A percentile compares a stretch with the other conserved stretches of the same genome.
Evolutionary conservation across 495 filamentous ascomycete genomes (phyloP).

Genomic region (Stereocaulon alpinum): DNA sequence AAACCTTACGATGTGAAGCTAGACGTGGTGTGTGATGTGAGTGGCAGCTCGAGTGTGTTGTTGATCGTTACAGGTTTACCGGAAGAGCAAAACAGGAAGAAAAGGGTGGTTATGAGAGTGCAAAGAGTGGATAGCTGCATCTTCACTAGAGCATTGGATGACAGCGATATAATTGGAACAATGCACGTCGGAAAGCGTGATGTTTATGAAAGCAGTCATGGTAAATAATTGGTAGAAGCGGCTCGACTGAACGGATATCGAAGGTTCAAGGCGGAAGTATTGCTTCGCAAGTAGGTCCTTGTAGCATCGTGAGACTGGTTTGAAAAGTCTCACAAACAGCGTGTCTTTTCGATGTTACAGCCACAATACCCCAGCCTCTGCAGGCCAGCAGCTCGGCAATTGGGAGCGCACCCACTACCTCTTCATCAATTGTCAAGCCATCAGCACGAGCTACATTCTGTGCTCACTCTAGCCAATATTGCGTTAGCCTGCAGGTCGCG

Average conservation of each 20-base stretch:
- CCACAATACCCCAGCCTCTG: background rate
- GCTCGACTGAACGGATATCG: background rate
- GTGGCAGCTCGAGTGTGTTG: background rate
- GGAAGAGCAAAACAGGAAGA: background rate
- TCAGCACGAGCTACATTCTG: too few species aligned
- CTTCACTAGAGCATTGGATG: background rate
- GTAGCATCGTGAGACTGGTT: background rate
- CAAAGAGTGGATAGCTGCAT: background rate
- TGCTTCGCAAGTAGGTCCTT: background rate
- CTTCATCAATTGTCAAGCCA: background rate
- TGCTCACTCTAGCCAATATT: too few species aligned
- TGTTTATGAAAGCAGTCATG: too few species aligned
- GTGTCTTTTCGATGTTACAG: background rate
- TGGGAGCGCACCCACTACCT: background rate
- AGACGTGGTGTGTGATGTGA: background rate
- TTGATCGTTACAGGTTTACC: background rate
- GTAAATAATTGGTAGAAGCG: background rate
- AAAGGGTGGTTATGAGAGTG: background rate
- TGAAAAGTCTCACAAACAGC: background rate
- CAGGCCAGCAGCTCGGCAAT: background rate
- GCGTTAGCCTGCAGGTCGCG: too few species aligned
- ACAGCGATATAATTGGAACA: background rate
- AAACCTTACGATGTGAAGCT: background rate
- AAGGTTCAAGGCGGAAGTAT: conserved; percentile 3
- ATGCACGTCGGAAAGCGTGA: background rate